Evolutionary conservation across 768 basidiomycete species (phyloP).

Genomic region (Suillus alpinus): DNA sequence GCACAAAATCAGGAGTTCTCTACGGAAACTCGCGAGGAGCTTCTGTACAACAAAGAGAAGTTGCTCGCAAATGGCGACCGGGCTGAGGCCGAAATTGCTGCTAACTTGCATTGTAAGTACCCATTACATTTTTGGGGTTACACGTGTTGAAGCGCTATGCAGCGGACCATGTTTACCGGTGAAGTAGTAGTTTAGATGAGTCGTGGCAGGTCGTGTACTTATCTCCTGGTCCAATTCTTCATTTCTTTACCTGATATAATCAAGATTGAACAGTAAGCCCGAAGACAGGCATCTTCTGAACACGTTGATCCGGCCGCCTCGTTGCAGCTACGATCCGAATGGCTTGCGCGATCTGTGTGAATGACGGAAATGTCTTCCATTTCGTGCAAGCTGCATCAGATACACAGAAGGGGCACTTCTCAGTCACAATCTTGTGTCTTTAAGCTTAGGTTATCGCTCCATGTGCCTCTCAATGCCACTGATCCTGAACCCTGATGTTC

Average conservation of each 20-base stretch:
- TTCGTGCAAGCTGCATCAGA: neutral
- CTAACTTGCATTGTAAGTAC: constrained; percentile 75
- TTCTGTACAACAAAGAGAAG: constrained; percentile 99
- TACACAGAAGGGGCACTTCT: neutral
- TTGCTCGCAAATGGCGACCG: constrained; percentile 93
- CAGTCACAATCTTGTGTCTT: neutral
- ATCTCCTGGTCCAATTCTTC: constrained; percentile 7
- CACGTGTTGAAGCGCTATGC: constrained; percentile 22
- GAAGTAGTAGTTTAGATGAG: constrained; percentile 22
- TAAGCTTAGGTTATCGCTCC: constrained; percentile 1
- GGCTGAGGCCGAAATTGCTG: constrained; percentile 96
- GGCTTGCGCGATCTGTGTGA: neutral
- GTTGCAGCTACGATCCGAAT: neutral
- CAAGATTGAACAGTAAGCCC: neutral
- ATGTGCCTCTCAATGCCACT: neutral
- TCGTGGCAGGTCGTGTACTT: constrained; percentile 22
- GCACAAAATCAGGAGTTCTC: constrained; percentile 98
- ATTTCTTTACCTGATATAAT: constrained; percentile 2
- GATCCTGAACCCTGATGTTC: neutral
- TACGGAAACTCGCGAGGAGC: constrained; percentile 96
- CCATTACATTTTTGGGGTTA: constrained; percentile 10
- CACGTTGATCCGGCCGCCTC: constrained; percentile 1
- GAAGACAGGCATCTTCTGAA: neutral
- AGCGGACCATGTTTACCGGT: constrained; percentile 91
- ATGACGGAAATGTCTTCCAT: constrained; percentile 2